These are phyloP conservation scores for Xylaria sp. DNA, from an alignment of 2,329 filamentous ascomycete species.

Conservation along the genomic window DNA sequence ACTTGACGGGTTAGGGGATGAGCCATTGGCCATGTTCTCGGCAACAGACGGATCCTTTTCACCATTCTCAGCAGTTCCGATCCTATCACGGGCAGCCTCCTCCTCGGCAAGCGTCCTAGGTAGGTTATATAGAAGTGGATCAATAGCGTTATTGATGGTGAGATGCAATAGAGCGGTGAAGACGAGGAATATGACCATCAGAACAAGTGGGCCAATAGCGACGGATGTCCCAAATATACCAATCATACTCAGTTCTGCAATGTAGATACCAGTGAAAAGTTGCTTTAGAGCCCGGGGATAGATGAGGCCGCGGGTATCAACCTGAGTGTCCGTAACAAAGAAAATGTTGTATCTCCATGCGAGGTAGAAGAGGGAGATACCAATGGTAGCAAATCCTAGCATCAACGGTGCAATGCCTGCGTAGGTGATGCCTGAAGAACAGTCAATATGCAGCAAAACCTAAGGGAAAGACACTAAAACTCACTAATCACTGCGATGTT, in stretches of 20 bases:
- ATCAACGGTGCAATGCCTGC: slow-evolving; percentile 88
- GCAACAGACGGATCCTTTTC: slow-evolving; percentile 40
- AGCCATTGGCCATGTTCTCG: slow-evolving; percentile 29
- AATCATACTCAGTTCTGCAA: slow-evolving; percentile 84
- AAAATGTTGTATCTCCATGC: slow-evolving; percentile 92
- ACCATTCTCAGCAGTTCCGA: slow-evolving; percentile 29
- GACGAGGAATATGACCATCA: slow-evolving; percentile 81
- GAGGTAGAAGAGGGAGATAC: slow-evolving; percentile 83
- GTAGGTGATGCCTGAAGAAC: slow-evolving; percentile 77
- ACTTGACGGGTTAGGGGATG: slow-evolving; percentile 41
- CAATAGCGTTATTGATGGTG: slow-evolving; percentile 76
- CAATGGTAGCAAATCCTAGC: slow-evolving; percentile 82
- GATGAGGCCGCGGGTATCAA: slow-evolving; percentile 88
- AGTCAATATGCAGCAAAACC: slow-evolving; percentile 36
- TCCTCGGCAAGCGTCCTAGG: slow-evolving; percentile 75
- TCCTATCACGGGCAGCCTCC: slow-evolving; percentile 47
- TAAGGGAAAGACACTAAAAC: slow-evolving; percentile 46
- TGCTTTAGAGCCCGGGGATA: slow-evolving; percentile 92
- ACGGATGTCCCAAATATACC: slow-evolving; percentile 81
- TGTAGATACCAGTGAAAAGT: slow-evolving; percentile 83
- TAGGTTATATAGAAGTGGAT: slow-evolving; percentile 80
- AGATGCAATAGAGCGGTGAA: slow-evolving; percentile 82
- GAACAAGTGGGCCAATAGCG: slow-evolving; percentile 74
- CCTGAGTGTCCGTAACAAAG: slow-evolving; percentile 82
- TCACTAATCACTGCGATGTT: slow-evolving; percentile 82